Evolutionary conservation across 1,139 yeast genomes (phyloP).

Genomic region (Candida dubliniensis): DNA sequence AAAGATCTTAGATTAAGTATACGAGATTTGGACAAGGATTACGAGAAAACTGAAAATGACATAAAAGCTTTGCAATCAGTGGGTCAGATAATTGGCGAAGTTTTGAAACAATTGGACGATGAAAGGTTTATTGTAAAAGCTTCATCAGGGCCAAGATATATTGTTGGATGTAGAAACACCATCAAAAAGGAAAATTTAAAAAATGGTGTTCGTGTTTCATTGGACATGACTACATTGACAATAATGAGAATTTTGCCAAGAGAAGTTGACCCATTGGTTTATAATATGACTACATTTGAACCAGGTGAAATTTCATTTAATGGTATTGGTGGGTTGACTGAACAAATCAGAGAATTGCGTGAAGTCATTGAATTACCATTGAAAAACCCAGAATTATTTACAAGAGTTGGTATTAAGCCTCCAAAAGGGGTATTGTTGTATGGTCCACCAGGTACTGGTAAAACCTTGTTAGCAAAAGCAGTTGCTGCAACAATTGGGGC

Average conservation of each 20-base stretch:
- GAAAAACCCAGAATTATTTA: constrained; percentile 93
- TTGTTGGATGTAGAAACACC: constrained; percentile 95
- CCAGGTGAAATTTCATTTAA: constrained; percentile 95
- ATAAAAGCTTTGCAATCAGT: constrained; percentile 96
- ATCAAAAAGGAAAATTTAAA: constrained; percentile 79
- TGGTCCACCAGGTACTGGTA: constrained; percentile 99
- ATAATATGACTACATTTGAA: constrained; percentile 96
- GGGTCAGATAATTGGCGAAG: constrained; percentile 98
- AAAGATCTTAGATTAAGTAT: constrained; percentile 82
- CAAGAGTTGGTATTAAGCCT: constrained; percentile 95
- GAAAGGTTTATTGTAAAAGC: constrained; percentile 97
- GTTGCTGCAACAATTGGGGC: constrained; percentile 99
- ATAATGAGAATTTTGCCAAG: constrained; percentile 97
- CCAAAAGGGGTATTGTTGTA: constrained; percentile 96
- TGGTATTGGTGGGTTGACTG: constrained; percentile 95
- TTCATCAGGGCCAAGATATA: constrained; percentile 95
- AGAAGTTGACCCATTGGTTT: constrained; percentile 97
- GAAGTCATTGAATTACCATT: constrained; percentile 97
- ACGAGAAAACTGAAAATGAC: constrained; percentile 93
- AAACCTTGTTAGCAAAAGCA: constrained; percentile 92
- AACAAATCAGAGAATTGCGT: constrained; percentile 93
- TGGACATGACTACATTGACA: constrained; percentile 97
- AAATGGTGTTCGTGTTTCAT: constrained; percentile 94
- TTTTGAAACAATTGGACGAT: constrained; percentile 90
- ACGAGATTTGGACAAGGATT: constrained; percentile 80